Evolutionary conservation across 78 protist genomes (phyloP).

Genomic region (Tieghemostelium lacteum): DNA sequence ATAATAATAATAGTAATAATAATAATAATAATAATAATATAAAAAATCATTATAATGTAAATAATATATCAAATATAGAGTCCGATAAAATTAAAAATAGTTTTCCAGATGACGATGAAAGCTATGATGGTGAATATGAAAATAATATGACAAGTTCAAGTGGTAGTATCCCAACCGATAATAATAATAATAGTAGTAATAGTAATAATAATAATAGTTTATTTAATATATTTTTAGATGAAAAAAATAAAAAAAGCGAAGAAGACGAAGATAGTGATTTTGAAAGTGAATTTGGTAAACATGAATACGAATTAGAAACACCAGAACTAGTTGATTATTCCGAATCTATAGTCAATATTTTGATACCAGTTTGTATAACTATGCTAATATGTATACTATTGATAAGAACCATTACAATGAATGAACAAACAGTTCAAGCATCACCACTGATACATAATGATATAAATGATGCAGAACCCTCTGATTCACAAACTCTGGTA

Average conservation of each 20-base stretch:
- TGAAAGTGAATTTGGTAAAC: neutral
- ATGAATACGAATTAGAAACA: neutral
- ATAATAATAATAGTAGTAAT: neutral
- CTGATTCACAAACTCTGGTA: constrained; percentile 22
- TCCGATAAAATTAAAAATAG: neutral
- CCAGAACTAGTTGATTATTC: constrained; percentile 51
- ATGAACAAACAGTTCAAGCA: neutral
- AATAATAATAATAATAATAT: neutral
- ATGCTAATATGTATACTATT: constrained; percentile 47
- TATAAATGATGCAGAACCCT: neutral
- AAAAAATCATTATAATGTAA: neutral
- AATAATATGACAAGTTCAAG: neutral
- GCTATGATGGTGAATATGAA: neutral
- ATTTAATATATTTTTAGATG: too few relatives aligned
- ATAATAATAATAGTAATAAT: neutral
- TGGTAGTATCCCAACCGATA: neutral
- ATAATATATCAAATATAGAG: neutral
- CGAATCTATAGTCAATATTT: constrained; percentile 22
- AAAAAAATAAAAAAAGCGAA: neutral
- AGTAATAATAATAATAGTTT: neutral
- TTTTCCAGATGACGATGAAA: too few relatives aligned
- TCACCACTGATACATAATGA: neutral
- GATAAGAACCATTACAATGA: constrained; percentile 28
- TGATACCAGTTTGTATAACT: constrained; percentile 67
- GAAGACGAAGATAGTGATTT: constrained; percentile 20